Evolutionary conservation across 768 basidiomycete species (phyloP), one percentile per base, ranked within the genome.

Genomic region (Lactarius hengduanensis): DNA sequence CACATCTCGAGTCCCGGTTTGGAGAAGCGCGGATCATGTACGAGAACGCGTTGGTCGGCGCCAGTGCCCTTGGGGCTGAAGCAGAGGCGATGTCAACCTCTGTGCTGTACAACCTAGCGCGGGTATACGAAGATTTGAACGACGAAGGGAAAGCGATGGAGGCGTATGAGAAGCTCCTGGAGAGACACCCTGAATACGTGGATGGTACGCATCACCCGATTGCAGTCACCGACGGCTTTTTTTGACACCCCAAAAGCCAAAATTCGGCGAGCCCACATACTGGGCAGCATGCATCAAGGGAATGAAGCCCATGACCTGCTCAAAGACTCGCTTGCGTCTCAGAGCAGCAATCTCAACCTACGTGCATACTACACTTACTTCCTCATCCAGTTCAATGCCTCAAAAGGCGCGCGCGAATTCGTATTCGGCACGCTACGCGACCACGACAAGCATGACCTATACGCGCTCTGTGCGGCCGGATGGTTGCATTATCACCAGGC

Each of bases 301-400:
- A 87, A 90, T 69, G 90, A 92, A 2, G 94, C 95, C 0, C 92
- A 97, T 74, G 90, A 90, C 1, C 81, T 96, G 5, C 78, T 98
- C 59, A 98, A 98, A 76, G 92, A 98, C 75, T 87, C 90, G 0
- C 84, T 98, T 47, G 82, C 84, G 0, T 87, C 96, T 0, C 88
- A 93, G 71, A 86, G 83, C 69, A 77, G 76, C 67, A 92, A 93
- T 74, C 83, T 94, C 71, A 92, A 96, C 73, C 82, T 98, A 47
- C 94, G 97, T 60, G 93, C 95, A 0, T 92, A 86, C 78, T 97
- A 97, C 78, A 94, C 93, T 0, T 87, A 94, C 75, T 97, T 96
- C 84, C 89, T 97, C 67, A 85, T 93, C 69, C 88, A 92, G 72
- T 86, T 86, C 68, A 87, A 88, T 72, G 79, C 84, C 36, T 78